Base-by-base conservation (phyloP, 495 filamentous ascomycete species). In the Chlorociboria aeruginascens region DNA sequence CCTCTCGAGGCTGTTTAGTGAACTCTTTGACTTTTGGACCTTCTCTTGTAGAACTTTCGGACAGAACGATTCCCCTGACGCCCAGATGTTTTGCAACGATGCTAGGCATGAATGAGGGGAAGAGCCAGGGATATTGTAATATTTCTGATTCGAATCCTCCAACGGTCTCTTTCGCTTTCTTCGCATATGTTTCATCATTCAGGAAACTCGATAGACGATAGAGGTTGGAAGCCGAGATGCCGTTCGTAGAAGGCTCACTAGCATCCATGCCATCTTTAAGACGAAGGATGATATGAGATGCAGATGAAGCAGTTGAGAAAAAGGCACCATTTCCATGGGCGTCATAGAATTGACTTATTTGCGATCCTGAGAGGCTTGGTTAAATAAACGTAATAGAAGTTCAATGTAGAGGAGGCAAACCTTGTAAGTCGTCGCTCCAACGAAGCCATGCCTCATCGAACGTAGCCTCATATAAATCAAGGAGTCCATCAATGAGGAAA, bases 211-310 rank as follows among this genome's bases (percentile, higher is more conserved):
- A 77, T 13, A 98, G 72, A 3, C 88, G 79, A 61, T 86, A 82
- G 12, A 98, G 69, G 56, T 97, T 98, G 8, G 74, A 77, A 0
- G 88, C 86, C 20, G 82, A 80, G 13, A 88, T 73, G 28, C 86
- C 89, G 57, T 98, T 98, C 20, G 86, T 80, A 1, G 85, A 90
- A 1, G 92, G 93, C 43, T 88, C 83, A 12, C 85, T 82, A 32
- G 82, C 83, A 62, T 98, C 92, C 68, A 95, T 94, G 42, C 86
- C 92, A 46, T 86, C 85, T 66, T 98, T 98, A 46, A 95, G 71
- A 7, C 92, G 81, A 17, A 97, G 75, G 45, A 98, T 80, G 14
- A 87, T 77, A 53, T 89, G 79, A 11, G 82, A 72, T 8, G 81
- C 77, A 52, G 68, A 60, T 25, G 64, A 70, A 2, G 73, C 66